Base-by-base conservation (phyloP, 768 basidiomycete genomes). In the Boletus rubroflammeus region DNA sequence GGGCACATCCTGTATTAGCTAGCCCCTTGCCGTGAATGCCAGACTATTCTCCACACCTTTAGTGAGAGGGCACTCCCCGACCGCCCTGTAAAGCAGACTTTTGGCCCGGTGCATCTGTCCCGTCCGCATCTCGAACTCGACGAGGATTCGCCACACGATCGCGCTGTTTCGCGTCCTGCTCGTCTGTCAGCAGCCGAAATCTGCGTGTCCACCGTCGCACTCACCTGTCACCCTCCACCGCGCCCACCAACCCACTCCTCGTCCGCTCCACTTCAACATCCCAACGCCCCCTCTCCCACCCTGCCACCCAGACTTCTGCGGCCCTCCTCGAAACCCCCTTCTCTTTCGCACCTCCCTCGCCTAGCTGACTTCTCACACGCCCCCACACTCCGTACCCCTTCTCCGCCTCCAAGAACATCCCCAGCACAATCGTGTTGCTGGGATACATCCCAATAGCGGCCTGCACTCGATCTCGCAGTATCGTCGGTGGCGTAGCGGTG, bases 341-440 rank as follows among this genome's bases (percentile, higher is more conserved):
- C 53, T 77, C 74, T 50, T 68, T 72, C 9, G 64, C 70, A 10
- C 69, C 71, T 28, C 53, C 64, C 50, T 82, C 82, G 1, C 84
- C 81, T 32, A 88, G 61, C 48, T 81, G 75, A 15, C 72, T 68
- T 54, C 85, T 72, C 31, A 91, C 81, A 25, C 81, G 76, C 6
- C 89, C 90, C 90, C 90, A 91, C 23, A 88, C 76, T 0, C 86
- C 85, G 62, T 88, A 82, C 1, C 90, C 86, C 58, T 80, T 85
- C 72, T 93, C 85, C 13, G 78, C 80, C 67, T 91, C 89, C 57
- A 92, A 66, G 65, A 92, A 88, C 60, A 90, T 71, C 6, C 85
- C 87, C 23, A 93, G 63, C 39, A 90, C 72, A 23, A 87, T 73
- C 5, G 86, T 88, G 67, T 92, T 91, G 67, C 74, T 81, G 3